phyloP scores from a whole-genome alignment of 176 grass and related monocot species.

The Alopecurus myosuroides region DNA sequence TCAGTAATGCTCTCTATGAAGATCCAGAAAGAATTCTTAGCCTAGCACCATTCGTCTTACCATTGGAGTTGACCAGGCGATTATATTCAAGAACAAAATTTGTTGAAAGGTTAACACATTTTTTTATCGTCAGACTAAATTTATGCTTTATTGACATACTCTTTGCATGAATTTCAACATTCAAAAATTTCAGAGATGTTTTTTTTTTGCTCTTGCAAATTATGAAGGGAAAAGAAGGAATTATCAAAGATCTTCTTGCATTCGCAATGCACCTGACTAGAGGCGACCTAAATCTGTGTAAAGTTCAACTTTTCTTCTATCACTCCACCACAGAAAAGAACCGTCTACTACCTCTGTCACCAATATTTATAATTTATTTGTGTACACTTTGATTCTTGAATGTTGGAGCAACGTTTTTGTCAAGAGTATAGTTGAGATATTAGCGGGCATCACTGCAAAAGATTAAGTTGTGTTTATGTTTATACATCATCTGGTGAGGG shows the following conservation, averaged over 20 bases:
- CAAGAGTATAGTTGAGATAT: neutral
- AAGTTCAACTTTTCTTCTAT: neutral
- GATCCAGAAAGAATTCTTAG: neutral
- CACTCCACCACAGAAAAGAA: neutral
- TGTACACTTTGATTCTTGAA: neutral
- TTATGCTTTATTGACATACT: no score
- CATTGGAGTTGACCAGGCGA: neutral
- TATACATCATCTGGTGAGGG: neutral
- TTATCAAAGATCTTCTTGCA: neutral
- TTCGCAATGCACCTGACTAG: neutral
- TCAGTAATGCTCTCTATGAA: neutral
- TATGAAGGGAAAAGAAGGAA: neutral
- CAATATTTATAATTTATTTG: neutral
- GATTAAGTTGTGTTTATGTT: neutral
- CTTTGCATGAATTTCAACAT: no score
- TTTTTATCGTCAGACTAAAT: neutral
- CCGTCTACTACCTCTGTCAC: neutral
- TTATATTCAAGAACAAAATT: neutral
- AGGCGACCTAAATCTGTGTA: neutral
- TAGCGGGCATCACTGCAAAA: neutral
- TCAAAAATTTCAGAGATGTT: neutral
- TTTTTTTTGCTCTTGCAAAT: neutral
- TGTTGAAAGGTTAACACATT: neutral
- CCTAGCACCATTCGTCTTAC: neutral
- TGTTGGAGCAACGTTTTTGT: neutral